Conservation (phyloP, 2,329 filamentous ascomycete species). For the Verticillium klebahnii region DNA sequence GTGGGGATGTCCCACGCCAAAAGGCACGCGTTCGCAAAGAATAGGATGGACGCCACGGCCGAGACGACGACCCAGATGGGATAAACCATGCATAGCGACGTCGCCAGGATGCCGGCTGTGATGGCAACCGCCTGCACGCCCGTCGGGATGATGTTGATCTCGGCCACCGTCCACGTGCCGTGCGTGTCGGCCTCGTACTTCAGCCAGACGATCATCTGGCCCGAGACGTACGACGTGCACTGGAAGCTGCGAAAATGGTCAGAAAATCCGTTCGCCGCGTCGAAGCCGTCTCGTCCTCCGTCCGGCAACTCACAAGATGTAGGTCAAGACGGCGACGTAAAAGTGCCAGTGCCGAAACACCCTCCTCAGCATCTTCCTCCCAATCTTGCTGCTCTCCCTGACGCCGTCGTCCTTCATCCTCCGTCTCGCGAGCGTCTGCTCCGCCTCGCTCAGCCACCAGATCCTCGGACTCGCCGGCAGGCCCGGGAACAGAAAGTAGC, state of each 20-base stretch:
- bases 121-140: constrained; percentile 17
- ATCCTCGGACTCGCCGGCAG: constrained; percentile 28
- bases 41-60: constrained; percentile 11
- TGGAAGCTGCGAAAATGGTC: constrained; percentile 5
- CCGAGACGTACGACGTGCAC: constrained; percentile 11
- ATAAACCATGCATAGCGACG: constrained; percentile 23
- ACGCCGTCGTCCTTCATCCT: constrained; percentile 18
- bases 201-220: constrained; percentile 15
- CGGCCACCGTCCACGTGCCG: constrained; percentile 1
- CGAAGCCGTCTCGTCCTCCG: not conserved
- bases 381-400: constrained; percentile 14
- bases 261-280: not conserved
- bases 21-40: constrained; percentile 11
- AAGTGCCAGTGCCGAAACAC: constrained; percentile 22
- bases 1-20: constrained; percentile 13
- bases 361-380: constrained; percentile 18
- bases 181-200: constrained; percentile 13
- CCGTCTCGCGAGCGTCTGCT: constrained; percentile 25
- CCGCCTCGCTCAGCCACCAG: constrained; percentile 23
- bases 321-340: constrained; percentile 17
- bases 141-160: constrained; percentile 14
- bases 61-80: constrained; percentile 22
- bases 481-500: constrained; percentile 36
- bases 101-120: constrained; percentile 15
- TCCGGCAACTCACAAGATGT: constrained; percentile 12